Evolutionary conservation across 306 rosid genomes (phyloP), one percentile per base, ranked within the genome.

Genomic region (Vigna radiata): DNA sequence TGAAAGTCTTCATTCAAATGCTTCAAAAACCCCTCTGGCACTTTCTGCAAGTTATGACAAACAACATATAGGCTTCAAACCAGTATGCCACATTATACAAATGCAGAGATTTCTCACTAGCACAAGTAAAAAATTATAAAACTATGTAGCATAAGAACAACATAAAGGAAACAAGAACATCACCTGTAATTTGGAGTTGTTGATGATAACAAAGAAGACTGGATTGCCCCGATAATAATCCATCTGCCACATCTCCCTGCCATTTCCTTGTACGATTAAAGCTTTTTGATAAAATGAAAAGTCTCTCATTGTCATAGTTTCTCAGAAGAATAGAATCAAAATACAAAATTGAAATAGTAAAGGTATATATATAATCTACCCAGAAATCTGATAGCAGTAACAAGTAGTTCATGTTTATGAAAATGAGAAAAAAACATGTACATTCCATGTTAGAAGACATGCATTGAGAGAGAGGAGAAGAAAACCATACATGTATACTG

Each of bases 161-260:
- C 19, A 44, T 44, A 14, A 63, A 33, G 39, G 23, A 18, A 44
- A 46, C 5, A 65, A 41, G 10, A 2, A 41, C 46, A 68, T 69
- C 65, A 85, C 86, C 84, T 68, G 4, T 23, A 3, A 29, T 7
- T 79, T 72, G 64, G 59, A 54, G 78, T 60, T 81, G 18, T 25
- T 58, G 62, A 74, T 70, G 78, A 85, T 17, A 39, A 47, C 15
- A 25, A 54, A 48, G 84, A 85, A 85, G 65, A 56, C 43, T 52
- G 73, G 82, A 17, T 43, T 68, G 62, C 76, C 16, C 14, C 52
- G 53, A 7, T 58, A 47, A 49, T n/a, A 18, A 23, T 75, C 72
- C 84, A 75, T 75, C 9, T 62, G 9, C 68, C 61, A 21, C 18
- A 12, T 44, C 15, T 8, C 15, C 47, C 5, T 6, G 60, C 17